Conservation (phyloP, 2,329 filamentous ascomycete genomes). For the Fusarium chlamydosporum region DNA sequence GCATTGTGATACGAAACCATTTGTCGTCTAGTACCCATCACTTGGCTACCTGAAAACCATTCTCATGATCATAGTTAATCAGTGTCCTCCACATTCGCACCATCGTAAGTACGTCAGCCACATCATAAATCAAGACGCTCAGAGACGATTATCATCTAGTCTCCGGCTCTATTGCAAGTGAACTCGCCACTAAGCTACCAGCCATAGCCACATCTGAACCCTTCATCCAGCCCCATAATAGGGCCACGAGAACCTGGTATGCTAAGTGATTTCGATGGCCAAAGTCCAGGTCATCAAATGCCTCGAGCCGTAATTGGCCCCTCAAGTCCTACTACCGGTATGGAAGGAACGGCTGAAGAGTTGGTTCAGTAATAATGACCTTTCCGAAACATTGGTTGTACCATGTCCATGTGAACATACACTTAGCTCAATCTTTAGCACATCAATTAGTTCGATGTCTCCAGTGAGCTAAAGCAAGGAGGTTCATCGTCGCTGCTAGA, state of each 20-base stretch:
- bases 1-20: too few species aligned
- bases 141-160: not conserved
- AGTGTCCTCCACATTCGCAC: too few species aligned
- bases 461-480: not conserved
- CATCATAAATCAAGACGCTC: not conserved
- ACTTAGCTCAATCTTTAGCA: too few species aligned
- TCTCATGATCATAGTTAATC: too few species aligned
- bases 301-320: not conserved
- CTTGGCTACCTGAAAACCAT: too few species aligned
- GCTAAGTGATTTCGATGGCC: not conserved
- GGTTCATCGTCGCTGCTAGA: not conserved
- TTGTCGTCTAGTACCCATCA: too few species aligned
- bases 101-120: too few species aligned
- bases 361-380: not conserved
- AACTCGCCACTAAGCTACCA: not conserved
- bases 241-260: not conserved
- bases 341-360: rapidly evolving
- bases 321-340: not conserved
- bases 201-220: not conserved
- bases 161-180: too few species aligned
- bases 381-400: too few species aligned
- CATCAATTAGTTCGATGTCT: not conserved
- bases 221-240: not conserved
- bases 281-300: too few species aligned
- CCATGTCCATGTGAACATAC: not conserved